These are phyloP conservation scores for Claviceps maximensis DNA, from an alignment of 2,329 filamentous ascomycete genomes.

Conservation along the genomic window DNA sequence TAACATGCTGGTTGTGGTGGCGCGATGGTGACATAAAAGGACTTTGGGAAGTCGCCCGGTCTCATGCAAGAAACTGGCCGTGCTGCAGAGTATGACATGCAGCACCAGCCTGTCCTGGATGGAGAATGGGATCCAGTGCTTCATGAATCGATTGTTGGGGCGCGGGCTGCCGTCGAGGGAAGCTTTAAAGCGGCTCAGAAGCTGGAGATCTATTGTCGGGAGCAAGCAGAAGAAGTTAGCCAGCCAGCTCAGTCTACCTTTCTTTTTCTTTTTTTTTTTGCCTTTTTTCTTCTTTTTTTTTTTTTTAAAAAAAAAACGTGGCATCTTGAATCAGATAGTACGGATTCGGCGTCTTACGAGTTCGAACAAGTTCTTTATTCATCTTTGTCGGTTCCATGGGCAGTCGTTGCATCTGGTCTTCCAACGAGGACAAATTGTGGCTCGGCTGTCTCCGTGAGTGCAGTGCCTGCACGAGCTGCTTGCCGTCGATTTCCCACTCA, in stretches of 20 bases:
- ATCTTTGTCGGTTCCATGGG: constrained; percentile 28
- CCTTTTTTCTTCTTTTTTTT: too few relatives aligned
- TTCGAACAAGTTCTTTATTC: constrained; percentile 34
- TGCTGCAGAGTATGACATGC: constrained; percentile 35
- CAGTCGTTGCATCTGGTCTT: constrained; percentile 26
- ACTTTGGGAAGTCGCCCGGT: constrained; percentile 31
- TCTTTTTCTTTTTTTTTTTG: too few relatives aligned
- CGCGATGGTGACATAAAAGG: constrained; percentile 29
- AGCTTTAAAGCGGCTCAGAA: constrained; percentile 37
- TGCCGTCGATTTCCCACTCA: constrained; percentile 18
- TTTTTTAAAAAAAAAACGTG: neutral
- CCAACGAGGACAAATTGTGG: constrained; percentile 14
- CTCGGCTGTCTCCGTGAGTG: constrained; percentile 10
- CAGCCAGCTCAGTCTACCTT: too few relatives aligned
- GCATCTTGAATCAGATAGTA: neutral
- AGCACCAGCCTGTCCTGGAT: constrained; percentile 36
- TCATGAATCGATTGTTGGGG: constrained; percentile 30
- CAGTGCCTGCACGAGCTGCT: constrained; percentile 13
- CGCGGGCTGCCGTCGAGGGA: constrained; percentile 35
- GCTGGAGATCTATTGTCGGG: constrained; percentile 27
- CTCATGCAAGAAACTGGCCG: constrained; percentile 38
- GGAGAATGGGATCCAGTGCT: constrained; percentile 32
- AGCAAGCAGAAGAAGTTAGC: neutral
- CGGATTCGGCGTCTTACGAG: constrained; percentile 21
- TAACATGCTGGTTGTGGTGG: constrained; percentile 29